These are phyloP conservation scores for Coniochaeta pulveracea DNA, from an alignment of 2,329 filamentous ascomycete species.

Conservation along the genomic window DNA sequence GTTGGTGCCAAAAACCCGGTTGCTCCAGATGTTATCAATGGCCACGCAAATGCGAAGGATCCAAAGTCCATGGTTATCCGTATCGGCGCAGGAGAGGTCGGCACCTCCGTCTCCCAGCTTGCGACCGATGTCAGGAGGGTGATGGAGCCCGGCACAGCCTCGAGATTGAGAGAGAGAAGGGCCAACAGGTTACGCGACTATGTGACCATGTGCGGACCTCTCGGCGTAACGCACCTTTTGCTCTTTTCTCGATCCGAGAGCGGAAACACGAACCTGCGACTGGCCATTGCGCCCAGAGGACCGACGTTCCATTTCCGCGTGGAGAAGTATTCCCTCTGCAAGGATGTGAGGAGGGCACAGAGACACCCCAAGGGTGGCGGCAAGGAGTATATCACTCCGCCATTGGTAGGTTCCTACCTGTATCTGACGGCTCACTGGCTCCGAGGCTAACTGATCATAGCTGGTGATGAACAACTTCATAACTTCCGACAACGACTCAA, in stretches of 20 bases:
- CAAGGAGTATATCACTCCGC: conserved; percentile 77
- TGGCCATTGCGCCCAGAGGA: conserved; percentile 78
- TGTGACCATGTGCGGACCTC: conserved; percentile 85
- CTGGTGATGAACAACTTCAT: conserved; percentile 98
- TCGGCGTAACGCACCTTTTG: conserved; percentile 86
- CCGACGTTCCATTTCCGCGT: conserved; percentile 92
- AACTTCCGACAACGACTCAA: conserved; percentile 47
- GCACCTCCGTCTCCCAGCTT: conserved; percentile 80
- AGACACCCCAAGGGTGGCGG: conserved; percentile 72
- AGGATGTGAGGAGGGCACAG: conserved; percentile 76
- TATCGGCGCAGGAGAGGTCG: conserved; percentile 88
- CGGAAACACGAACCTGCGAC: conserved; percentile 85
- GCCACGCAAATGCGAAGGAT: conserved; percentile 52
- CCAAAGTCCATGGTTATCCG: conserved; percentile 99
- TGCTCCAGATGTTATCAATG: conserved; percentile 37
- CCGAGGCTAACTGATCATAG: conserved; percentile 25
- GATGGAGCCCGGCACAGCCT: conserved; percentile 93
- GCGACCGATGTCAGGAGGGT: conserved; percentile 83
- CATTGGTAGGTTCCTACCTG: conserved; percentile 45
- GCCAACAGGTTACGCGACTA: conserved; percentile 87
- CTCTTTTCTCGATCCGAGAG: conserved; percentile 83
- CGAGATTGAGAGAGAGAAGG: conserved; percentile 77
- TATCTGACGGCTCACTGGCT: conserved; percentile 1
- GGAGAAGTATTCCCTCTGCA: conserved; percentile 87
- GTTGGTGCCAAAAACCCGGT: conserved; percentile 49